Percentiles rank a stretch among this genome's conserved stretches.
Evolutionary conservation across 108 stramenopile genomes (phyloP).

Genomic region (Schizochytrium sp.): DNA sequence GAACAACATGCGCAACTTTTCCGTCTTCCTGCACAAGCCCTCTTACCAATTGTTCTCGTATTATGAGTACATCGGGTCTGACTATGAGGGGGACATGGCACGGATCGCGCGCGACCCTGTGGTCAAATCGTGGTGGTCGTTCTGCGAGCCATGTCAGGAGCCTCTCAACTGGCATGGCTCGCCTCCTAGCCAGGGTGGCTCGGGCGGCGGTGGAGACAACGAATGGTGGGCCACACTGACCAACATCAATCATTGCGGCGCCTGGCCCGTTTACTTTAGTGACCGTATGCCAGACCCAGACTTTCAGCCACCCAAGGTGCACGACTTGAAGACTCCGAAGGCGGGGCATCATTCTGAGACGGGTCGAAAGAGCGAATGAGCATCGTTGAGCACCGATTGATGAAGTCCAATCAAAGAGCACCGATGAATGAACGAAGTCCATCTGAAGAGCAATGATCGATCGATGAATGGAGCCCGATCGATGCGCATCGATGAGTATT

Average conservation of each 20-base stretch:
- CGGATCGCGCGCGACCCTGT: neutral
- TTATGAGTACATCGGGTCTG: neutral
- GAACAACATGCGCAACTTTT: neutral
- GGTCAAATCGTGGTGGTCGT: neutral
- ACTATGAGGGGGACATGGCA: slow-evolving; percentile 10
- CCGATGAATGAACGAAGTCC: too few relatives aligned
- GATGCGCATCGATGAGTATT: too few relatives aligned
- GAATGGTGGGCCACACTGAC: neutral
- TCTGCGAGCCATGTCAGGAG: slow-evolving; percentile 2
- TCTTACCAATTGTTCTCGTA: neutral
- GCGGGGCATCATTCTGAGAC: too few relatives aligned
- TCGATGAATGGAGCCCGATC: too few relatives aligned
- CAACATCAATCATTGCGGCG: neutral
- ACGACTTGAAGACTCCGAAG: neutral
- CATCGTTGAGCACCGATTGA: too few relatives aligned
- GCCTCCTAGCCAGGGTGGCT: neutral
- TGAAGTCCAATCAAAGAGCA: too few relatives aligned
- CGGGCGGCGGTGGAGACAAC: neutral
- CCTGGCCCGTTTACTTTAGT: neutral
- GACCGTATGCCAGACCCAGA: neutral
- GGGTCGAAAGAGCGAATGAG: too few relatives aligned
- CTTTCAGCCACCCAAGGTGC: neutral
- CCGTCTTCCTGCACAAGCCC: neutral
- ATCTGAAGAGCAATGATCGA: too few relatives aligned
- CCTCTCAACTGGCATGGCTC: neutral